A percentile compares a stretch with the other conserved stretches of the same genome.
Conservation (phyloP, 1,284 basidiomycete genomes). For the Boletellus dicymbophilus region DNA sequence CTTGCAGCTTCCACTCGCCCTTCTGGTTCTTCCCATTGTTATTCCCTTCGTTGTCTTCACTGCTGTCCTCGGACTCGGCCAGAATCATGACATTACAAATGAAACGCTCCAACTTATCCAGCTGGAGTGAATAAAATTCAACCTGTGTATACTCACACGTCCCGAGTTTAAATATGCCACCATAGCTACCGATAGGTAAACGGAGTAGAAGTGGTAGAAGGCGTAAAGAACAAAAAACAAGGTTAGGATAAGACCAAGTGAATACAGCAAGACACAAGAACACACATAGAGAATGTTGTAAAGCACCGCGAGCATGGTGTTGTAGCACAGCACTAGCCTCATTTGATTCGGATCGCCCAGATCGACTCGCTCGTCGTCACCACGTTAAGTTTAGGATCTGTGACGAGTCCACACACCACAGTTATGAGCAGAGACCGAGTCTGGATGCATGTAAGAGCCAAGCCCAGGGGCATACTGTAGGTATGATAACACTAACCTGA, state of each 20-base stretch:
- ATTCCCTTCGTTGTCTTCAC: constrained; percentile 52
- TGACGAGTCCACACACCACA: no score
- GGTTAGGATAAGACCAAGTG: no score
- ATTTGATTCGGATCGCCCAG: constrained; percentile 74
- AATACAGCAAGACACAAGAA: no score
- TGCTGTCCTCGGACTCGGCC: constrained; percentile 62
- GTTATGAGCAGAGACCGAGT: neutral
- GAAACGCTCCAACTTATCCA: constrained; percentile 83
- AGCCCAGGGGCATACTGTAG: no score
- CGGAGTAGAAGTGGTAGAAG: no score
- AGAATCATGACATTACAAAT: constrained; percentile 65
- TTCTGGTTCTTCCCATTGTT: constrained; percentile 33
- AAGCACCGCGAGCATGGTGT: constrained; percentile 88
- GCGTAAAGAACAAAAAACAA: no score
- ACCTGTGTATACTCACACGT: constrained; percentile 85
- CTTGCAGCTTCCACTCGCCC: neutral
- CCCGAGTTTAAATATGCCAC: constrained; percentile 84
- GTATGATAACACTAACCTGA: no score
- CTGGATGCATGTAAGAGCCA: no score
- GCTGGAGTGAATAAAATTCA: constrained; percentile 75
- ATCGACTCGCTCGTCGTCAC: constrained; percentile 44
- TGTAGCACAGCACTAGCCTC: constrained; percentile 81
- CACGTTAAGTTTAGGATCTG: neutral
- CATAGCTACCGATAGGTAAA: no score
- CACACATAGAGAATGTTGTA: constrained; percentile 89